A percentile compares a stretch with the other conserved stretches of the same genome.
Evolutionary conservation across 192 early-diverging fungal species (phyloP).

Genomic region (Phlyctochytrium planicorne): DNA sequence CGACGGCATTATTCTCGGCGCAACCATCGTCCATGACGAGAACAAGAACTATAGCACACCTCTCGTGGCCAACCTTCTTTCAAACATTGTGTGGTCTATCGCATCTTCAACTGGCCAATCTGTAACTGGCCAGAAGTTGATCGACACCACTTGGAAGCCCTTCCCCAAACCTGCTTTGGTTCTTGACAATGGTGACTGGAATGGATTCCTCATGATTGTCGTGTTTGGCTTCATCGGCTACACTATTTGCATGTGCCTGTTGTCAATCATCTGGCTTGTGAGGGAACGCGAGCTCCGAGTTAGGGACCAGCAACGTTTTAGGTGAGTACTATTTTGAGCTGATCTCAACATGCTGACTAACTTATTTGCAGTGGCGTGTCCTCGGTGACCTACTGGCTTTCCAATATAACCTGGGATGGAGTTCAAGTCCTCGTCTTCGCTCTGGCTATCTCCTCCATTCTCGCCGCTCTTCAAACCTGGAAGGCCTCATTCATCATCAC

Average conservation of each 20-base stretch:
- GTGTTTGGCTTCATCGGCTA: neutral
- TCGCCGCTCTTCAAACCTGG: neutral
- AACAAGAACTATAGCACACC: neutral
- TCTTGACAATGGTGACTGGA: neutral
- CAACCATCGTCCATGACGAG: constrained; percentile 4
- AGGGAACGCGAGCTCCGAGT: neutral
- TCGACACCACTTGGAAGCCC: neutral
- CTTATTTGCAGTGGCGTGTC: constrained; percentile 6
- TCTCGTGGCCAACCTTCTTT: neutral
- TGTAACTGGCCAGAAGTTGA: neutral
- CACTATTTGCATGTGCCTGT: neutral
- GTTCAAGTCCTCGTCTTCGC: neutral
- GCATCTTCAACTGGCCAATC: neutral
- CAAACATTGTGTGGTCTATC: neutral
- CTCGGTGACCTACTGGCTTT: constrained; percentile 9
- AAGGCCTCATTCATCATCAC: neutral
- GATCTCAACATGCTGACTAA: neutral
- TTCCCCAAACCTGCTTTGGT: neutral
- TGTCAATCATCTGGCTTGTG: neutral
- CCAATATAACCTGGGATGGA: constrained; percentile 8
- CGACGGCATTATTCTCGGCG: neutral
- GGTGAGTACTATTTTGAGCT: neutral
- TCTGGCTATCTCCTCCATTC: neutral
- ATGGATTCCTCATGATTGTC: neutral
- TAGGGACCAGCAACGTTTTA: constrained; percentile 5